Conservation (phyloP, 495 filamentous ascomycete genomes). For the Bathelium albidoporum region DNA sequence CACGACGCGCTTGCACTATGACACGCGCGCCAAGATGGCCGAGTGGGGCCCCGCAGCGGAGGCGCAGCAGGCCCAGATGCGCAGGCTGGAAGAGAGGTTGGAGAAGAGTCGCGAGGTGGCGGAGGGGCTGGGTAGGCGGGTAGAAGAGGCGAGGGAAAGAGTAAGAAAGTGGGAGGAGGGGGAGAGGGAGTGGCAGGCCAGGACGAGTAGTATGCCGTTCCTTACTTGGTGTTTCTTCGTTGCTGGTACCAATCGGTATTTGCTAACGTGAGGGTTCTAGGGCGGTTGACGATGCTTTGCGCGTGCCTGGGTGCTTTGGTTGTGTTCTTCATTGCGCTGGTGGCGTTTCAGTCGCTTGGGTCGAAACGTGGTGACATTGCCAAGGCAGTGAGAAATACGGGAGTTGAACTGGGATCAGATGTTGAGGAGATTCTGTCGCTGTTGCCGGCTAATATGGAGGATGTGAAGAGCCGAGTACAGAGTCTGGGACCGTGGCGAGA, state of each 20-base stretch:
- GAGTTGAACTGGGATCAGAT: not conserved
- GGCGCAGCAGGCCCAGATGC: conserved; percentile 57
- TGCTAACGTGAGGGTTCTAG: not conserved
- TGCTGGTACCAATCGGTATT: not conserved
- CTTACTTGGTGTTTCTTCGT: not conserved
- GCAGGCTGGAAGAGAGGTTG: conserved; percentile 56
- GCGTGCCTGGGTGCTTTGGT: conserved; percentile 6
- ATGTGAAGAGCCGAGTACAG: not conserved
- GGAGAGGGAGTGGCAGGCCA: conserved; percentile 64
- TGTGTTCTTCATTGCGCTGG: not conserved
- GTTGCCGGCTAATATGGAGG: not conserved
- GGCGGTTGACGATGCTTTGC: conserved; percentile 27
- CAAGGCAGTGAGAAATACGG: not conserved
- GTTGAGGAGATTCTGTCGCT: not conserved
- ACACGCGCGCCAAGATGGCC: conserved; percentile 55
- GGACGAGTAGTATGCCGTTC: conserved; percentile 33
- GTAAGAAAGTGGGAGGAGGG: conserved; percentile 63
- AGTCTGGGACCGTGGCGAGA: not conserved
- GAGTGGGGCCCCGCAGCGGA: conserved; percentile 56
- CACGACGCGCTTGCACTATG: conserved; percentile 46
- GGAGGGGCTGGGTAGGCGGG: conserved; percentile 50
- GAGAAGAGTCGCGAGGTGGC: conserved; percentile 52
- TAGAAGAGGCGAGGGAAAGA: conserved; percentile 51
- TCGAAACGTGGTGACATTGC: not conserved
- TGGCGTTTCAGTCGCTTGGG: not conserved